These are phyloP conservation scores for Fraxinus albicans DNA, from an alignment of 305 asterid species.

Conservation along the genomic window DNA sequence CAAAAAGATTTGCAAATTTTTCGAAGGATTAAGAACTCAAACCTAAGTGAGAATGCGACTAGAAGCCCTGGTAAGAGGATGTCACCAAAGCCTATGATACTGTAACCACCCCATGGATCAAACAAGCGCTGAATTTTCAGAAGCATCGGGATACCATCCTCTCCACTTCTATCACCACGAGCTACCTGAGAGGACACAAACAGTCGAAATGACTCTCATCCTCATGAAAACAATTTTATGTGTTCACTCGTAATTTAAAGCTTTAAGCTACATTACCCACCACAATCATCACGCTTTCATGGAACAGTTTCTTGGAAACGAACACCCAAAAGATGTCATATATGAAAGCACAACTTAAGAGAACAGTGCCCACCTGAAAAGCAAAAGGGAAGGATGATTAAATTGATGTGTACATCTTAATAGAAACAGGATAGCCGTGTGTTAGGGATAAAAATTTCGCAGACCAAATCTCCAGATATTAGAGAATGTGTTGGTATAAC, in stretches of 20 bases:
- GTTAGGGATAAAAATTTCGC: neutral
- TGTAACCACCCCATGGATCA: constrained; percentile 98
- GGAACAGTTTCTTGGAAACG: constrained; percentile 70
- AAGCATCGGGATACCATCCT: no score
- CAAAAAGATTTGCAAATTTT: neutral
- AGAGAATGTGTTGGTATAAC: neutral
- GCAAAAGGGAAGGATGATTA: neutral
- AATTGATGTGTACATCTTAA: neutral
- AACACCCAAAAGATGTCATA: constrained; percentile 97
- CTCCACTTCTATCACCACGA: no score
- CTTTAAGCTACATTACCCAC: no score
- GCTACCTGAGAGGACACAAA: no score
- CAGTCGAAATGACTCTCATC: constrained; percentile 15
- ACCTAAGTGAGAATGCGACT: constrained; percentile 89
- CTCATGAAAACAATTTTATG: neutral
- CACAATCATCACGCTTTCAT: constrained; percentile 96
- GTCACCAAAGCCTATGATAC: constrained; percentile 94
- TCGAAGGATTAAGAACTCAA: constrained; percentile 16
- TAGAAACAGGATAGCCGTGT: neutral
- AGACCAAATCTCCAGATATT: neutral
- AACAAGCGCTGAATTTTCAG: constrained; percentile 66
- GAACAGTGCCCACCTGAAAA: constrained; percentile 82
- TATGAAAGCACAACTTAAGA: constrained; percentile 80
- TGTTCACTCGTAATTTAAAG: no score
- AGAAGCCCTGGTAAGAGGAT: constrained; percentile 85